Evolutionary conservation across 2,329 filamentous ascomycete species (phyloP).

Genomic region (Dactylellina sp.): DNA sequence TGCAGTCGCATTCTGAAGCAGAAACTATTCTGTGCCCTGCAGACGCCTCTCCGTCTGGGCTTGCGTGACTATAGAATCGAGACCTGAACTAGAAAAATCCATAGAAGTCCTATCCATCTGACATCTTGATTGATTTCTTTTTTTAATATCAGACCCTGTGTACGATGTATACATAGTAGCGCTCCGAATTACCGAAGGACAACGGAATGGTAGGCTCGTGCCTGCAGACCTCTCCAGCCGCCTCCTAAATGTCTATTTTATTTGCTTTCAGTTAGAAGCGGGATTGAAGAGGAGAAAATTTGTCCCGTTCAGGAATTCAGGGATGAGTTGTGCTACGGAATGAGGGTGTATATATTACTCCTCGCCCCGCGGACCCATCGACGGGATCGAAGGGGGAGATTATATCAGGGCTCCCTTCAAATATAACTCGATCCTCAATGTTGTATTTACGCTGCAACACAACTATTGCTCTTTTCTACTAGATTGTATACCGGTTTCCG

Average conservation of each 20-base stretch:
- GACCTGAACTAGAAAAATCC: slow-evolving; percentile 1
- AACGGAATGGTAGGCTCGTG: slow-evolving; percentile 4
- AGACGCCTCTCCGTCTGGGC: slow-evolving; percentile 14
- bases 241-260: background rate
- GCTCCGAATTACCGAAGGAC: slow-evolving; percentile 39
- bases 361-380: background rate
- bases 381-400: background rate
- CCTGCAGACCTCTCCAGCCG: background rate
- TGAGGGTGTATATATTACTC: slow-evolving; percentile 1
- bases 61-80: slow-evolving; percentile 24
- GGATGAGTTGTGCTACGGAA: background rate
- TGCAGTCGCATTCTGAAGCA: slow-evolving; percentile 32
- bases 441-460: too few relatives aligned
- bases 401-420: background rate
- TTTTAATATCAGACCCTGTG: slow-evolving; percentile 1
- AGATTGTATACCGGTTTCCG: too few relatives aligned
- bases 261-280: background rate
- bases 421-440: too few relatives aligned
- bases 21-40: slow-evolving; percentile 10
- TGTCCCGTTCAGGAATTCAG: background rate
- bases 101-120: background rate
- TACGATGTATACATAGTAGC: background rate
- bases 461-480: too few relatives aligned
- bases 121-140: background rate
- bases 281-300: background rate